phyloP scores from a whole-genome alignment of 805 yeast genomes.

The Zygosaccharomyces siamensis region DNA sequence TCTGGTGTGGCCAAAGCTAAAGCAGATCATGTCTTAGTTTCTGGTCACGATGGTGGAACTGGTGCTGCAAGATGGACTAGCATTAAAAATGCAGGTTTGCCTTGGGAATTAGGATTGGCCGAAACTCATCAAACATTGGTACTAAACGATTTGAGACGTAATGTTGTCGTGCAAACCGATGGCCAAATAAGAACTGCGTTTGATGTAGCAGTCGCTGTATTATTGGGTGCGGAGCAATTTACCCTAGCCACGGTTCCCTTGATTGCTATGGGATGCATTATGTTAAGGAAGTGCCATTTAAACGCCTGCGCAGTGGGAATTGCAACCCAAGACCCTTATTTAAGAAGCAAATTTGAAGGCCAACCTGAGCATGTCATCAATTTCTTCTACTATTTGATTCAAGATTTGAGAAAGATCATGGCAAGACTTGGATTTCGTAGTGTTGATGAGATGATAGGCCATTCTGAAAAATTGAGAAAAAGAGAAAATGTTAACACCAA shows the following conservation, averaged over 20 bases:
- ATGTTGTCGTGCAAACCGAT: constrained; percentile 95
- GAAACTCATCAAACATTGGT: constrained; percentile 98
- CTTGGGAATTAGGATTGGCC: constrained; percentile 98
- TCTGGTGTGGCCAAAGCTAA: constrained; percentile 99
- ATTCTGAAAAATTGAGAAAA: constrained; percentile 82
- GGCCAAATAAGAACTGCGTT: constrained; percentile 97
- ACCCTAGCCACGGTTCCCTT: constrained; percentile 97
- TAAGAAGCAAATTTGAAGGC: constrained; percentile 88
- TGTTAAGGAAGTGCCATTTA: constrained; percentile 92
- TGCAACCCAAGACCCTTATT: constrained; percentile 95
- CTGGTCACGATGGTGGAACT: constrained; percentile 99
- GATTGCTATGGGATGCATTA: constrained; percentile 95
- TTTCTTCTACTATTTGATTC: constrained; percentile 91
- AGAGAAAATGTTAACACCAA: constrained; percentile 86
- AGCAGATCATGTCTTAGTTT: constrained; percentile 90
- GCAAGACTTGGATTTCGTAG: constrained; percentile 94
- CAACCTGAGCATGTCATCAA: constrained; percentile 98
- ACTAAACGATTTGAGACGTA: constrained; percentile 89
- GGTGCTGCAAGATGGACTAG: constrained; percentile 99
- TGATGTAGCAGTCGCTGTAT: constrained; percentile 92
- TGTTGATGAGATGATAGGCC: constrained; percentile 96
- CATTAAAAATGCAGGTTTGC: constrained; percentile 94
- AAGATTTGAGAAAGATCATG: constrained; percentile 89
- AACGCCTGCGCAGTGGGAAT: constrained; percentile 97
- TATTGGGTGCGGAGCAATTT: constrained; percentile 97